phyloP scores from a whole-genome alignment of 2,329 filamentous ascomycete genomes.

The Colletotrichum camelliae region DNA sequence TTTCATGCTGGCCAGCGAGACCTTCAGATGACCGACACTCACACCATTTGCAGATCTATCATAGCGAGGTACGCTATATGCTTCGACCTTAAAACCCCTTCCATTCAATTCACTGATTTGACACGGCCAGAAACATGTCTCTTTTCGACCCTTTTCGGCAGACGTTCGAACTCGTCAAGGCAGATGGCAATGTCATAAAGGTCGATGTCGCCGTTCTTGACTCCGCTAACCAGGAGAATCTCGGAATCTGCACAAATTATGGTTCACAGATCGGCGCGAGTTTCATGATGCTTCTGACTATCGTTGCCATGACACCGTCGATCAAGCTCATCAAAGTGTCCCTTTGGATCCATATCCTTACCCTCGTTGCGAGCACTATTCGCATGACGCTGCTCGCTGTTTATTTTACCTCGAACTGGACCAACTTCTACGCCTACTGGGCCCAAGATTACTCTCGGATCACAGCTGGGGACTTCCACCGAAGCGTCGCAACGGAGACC shows the following conservation, averaged over 20 bases:
- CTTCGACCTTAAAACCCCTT: neutral
- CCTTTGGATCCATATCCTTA: constrained; percentile 68
- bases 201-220: constrained; percentile 40
- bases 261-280: constrained; percentile 74
- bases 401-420: constrained; percentile 66
- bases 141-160: constrained; percentile 41
- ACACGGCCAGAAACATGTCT: neutral
- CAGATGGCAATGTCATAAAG: constrained; percentile 34
- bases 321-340: constrained; percentile 69
- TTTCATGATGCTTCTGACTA: constrained; percentile 66
- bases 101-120: neutral
- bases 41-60: neutral
- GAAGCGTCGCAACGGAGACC: constrained; percentile 44
- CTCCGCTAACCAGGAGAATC: constrained; percentile 32
- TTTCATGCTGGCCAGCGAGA: neutral
- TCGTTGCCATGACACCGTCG: constrained; percentile 70
- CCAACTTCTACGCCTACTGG: constrained; percentile 66
- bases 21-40: neutral
- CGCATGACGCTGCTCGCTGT: constrained; percentile 62
- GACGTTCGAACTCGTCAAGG: constrained; percentile 36
- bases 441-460: constrained; percentile 59
- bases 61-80: neutral
- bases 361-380: constrained; percentile 64
- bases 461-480: constrained; percentile 36
- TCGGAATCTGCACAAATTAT: constrained; percentile 64